Percentiles rank a stretch among this genome's conserved stretches.
These are phyloP conservation scores for Capronia americana DNA, from an alignment of 2,329 filamentous ascomycete species.

Conservation along the genomic window DNA sequence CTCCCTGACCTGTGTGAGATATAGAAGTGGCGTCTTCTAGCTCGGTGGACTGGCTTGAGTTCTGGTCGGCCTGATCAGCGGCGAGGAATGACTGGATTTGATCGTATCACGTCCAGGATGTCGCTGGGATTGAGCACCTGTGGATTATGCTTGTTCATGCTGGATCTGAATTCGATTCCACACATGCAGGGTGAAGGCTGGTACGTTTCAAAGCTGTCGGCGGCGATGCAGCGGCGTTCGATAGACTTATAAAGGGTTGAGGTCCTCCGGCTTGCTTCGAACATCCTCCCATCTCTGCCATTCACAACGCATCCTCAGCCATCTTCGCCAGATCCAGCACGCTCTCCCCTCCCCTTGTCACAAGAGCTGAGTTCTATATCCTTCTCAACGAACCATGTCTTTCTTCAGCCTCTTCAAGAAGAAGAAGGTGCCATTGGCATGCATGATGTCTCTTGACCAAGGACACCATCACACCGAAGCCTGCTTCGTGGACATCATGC, in stretches of 20 bases:
- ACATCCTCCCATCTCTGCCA: background rate
- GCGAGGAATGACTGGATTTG: background rate
- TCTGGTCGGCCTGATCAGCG: background rate
- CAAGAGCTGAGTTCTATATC: background rate
- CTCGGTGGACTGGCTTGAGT: background rate
- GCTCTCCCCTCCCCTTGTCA: background rate
- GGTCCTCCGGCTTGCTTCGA: background rate
- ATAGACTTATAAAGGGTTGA: background rate
- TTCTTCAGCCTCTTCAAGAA: conserved; percentile 34
- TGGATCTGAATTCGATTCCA: background rate
- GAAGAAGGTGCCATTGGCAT: conserved; percentile 32
- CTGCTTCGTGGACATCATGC: conserved; percentile 35
- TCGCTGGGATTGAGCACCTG: background rate
- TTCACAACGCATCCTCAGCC: background rate
- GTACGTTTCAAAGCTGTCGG: background rate
- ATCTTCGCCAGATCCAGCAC: background rate
- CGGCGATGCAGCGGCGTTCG: background rate
- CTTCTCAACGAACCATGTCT: conserved; percentile 19
- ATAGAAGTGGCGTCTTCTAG: background rate
- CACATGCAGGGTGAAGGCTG: background rate
- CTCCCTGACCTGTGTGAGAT: background rate
- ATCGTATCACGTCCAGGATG: background rate
- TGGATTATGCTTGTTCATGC: background rate
- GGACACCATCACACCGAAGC: conserved; percentile 34
- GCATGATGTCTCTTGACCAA: conserved; percentile 30